These are phyloP conservation scores for Tuber microsphaerosporum DNA, from an alignment of 495 filamentous ascomycete genomes.

Conservation along the genomic window DNA sequence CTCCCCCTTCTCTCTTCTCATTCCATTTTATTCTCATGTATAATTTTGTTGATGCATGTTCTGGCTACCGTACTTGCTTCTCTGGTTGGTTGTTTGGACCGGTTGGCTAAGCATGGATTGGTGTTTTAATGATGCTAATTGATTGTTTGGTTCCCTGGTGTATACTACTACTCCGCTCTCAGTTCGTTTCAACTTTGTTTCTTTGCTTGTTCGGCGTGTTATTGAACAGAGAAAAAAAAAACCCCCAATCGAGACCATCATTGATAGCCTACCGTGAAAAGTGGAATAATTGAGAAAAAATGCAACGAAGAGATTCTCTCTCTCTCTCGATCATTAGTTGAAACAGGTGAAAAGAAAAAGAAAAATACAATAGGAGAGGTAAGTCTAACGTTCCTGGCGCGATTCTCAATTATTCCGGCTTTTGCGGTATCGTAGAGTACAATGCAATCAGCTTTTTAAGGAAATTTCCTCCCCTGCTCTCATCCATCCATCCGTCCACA, in stretches of 20 bases:
- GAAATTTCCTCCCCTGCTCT: constrained; percentile 2
- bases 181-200: not conserved
- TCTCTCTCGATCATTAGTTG: no score
- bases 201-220: not conserved
- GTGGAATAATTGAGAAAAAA: no score
- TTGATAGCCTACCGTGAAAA: not conserved
- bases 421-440: not conserved
- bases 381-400: no score
- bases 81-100: not conserved
- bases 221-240: not conserved
- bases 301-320: no score
- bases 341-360: no score
- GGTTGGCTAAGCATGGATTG: not conserved
- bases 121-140: not conserved
- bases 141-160: not conserved
- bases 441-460: constrained; percentile 13
- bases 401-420: no score
- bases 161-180: constrained; percentile 1
- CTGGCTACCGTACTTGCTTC: not conserved
- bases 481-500: not conserved
- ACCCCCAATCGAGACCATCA: not conserved
- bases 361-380: no score
- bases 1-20: not conserved
- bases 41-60: not conserved
- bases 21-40: not conserved